Conservation (phyloP, 371 early-diverging fungal genomes). For the Lichtheimia ornata region DNA sequence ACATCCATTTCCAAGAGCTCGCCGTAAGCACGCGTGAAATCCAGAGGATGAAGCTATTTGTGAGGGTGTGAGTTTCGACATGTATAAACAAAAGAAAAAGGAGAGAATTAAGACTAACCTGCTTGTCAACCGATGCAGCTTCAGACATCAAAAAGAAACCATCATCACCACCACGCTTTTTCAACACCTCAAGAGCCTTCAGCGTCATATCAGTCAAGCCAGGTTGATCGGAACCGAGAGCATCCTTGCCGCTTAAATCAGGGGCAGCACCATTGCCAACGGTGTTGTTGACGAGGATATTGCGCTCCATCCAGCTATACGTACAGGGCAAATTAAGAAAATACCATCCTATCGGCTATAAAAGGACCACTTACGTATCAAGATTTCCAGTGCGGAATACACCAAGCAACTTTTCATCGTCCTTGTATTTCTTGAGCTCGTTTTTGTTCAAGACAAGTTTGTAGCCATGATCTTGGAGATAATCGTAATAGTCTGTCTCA, state of each 20-base stretch:
- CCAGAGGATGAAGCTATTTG: conserved; percentile 60
- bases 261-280: conserved; percentile 48
- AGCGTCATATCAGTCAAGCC: conserved; percentile 71
- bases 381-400: conserved; percentile 65
- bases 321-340: neutral
- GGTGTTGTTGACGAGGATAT: conserved; percentile 59
- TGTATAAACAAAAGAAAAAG: neutral
- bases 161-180: conserved; percentile 65
- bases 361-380: conserved; percentile 47
- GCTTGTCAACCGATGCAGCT: conserved; percentile 76
- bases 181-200: conserved; percentile 61
- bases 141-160: conserved; percentile 80
- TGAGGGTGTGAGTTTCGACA: too few species aligned
- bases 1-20: conserved; percentile 75
- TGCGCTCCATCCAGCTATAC: conserved; percentile 67
- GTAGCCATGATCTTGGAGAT: conserved; percentile 60
- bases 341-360: neutral
- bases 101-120: conserved; percentile 14
- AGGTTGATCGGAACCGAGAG: conserved; percentile 64
- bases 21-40: conserved; percentile 71
- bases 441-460: conserved; percentile 56
- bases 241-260: conserved; percentile 50
- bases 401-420: conserved; percentile 63
- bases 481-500: conserved; percentile 57
- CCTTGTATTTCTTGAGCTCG: conserved; percentile 53